phyloP scores from a whole-genome alignment of 352 stramenopile species.

The Aphanomyces astaci region DNA sequence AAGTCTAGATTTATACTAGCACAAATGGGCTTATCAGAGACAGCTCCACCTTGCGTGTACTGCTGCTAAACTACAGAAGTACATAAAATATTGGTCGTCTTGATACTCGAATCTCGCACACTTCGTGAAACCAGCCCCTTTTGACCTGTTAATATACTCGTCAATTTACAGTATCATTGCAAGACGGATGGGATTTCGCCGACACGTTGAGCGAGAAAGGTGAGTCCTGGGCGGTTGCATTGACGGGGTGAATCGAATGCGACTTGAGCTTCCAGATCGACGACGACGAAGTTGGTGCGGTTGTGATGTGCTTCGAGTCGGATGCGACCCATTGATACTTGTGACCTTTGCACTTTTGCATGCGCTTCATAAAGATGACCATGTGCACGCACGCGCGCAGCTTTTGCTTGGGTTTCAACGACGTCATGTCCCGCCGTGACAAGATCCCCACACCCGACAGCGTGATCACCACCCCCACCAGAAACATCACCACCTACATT shows the following conservation, averaged over 20 bases:
- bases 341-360: conserved; percentile 33
- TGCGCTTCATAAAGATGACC: conserved; percentile 58
- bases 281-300: background rate
- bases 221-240: conserved; percentile 8
- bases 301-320: background rate
- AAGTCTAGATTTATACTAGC: too few species aligned
- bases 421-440: conserved; percentile 59
- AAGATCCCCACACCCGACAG: conserved; percentile 64
- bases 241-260: conserved; percentile 31
- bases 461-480: conserved; percentile 56
- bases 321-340: background rate
- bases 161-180: too few species aligned
- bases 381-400: conserved; percentile 46
- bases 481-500: conserved; percentile 55
- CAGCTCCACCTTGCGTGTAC: too few species aligned
- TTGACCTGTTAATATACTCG: too few species aligned
- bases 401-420: conserved; percentile 35
- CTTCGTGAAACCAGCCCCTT: too few species aligned
- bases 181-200: too few species aligned
- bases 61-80: too few species aligned
- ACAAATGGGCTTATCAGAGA: too few species aligned
- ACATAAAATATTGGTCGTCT: too few species aligned
- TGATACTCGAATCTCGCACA: too few species aligned
- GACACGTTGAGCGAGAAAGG: conserved; percentile 38
- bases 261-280: conserved; percentile 39